A percentile compares a stretch with the other conserved stretches of the same genome.
Conservation (phyloP, 495 filamentous ascomycete species). For the Tuber aestivum region DNA sequence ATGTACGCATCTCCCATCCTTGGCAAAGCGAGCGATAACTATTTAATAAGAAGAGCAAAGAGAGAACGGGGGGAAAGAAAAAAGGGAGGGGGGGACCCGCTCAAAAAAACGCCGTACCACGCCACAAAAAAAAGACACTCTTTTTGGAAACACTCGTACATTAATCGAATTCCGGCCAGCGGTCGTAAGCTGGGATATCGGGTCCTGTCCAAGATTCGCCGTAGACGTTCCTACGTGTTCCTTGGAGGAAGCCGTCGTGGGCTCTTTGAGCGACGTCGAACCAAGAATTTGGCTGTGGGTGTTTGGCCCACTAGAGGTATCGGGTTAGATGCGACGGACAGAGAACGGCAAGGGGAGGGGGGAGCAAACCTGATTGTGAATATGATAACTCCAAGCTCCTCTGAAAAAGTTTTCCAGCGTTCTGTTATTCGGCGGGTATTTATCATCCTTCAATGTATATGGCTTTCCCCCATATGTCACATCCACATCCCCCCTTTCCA, state of each 20-base stretch:
- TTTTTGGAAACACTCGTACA: background rate
- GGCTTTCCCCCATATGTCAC: constrained; percentile 41
- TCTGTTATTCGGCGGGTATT: constrained; percentile 53
- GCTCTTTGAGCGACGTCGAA: constrained; percentile 52
- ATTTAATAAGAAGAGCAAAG: background rate
- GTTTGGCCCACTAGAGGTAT: constrained; percentile 47
- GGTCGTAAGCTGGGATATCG: constrained; percentile 26
- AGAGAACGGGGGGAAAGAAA: background rate
- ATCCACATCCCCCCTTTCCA: constrained; percentile 38
- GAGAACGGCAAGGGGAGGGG: background rate
- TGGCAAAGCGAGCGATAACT: background rate
- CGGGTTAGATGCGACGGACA: background rate
- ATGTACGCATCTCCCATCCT: background rate
- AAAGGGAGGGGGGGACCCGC: background rate
- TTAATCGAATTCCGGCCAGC: constrained; percentile 41
- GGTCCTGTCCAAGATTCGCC: constrained; percentile 54
- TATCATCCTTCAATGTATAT: constrained; percentile 48
- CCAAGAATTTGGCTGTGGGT: constrained; percentile 56
- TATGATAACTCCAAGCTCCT: constrained; percentile 55
- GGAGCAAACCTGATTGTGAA: constrained; percentile 54
- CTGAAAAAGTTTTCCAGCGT: constrained; percentile 55
- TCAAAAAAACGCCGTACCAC: background rate
- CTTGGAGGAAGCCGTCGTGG: constrained; percentile 52
- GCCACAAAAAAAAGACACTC: background rate
- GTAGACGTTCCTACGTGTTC: constrained; percentile 49